These are phyloP conservation scores for Saccharomycopsis sp. DNA, from an alignment of 805 yeast genomes.

Conservation along the genomic window DNA sequence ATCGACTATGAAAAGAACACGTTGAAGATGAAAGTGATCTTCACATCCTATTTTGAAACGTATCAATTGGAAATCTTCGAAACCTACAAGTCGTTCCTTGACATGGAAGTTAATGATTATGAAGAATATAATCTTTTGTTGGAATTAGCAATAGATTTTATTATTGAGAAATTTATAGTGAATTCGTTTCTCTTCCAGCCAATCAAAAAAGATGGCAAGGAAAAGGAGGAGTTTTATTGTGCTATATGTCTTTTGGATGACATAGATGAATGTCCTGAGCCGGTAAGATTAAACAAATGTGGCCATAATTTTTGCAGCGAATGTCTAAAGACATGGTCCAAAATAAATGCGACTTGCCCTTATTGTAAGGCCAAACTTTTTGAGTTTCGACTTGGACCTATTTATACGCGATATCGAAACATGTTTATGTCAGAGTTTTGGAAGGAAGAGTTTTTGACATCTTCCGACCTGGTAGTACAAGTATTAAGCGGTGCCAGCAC, in stretches of 20 bases:
- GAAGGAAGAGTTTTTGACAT: background rate
- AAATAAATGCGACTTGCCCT: constrained; percentile 10
- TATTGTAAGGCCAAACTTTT: constrained; percentile 5
- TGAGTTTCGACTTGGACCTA: background rate
- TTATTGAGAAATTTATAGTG: constrained; percentile 1
- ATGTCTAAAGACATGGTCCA: constrained; percentile 10
- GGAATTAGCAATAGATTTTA: constrained; percentile 1
- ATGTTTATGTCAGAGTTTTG: background rate
- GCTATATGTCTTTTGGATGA: constrained; percentile 11
- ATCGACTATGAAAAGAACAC: background rate
- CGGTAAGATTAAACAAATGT: constrained; percentile 8
- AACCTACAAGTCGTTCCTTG: background rate
- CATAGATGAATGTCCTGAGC: background rate
- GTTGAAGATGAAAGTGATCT: background rate
- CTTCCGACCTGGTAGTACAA: background rate
- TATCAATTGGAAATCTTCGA: constrained; percentile 1
- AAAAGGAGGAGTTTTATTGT: constrained; percentile 11
- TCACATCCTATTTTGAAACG: background rate
- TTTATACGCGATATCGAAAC: background rate
- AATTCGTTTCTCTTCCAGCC: background rate
- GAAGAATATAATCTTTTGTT: constrained; percentile 10
- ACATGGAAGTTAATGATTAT: background rate
- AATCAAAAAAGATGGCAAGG: background rate
- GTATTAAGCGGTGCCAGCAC: background rate
- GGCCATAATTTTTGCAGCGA: constrained; percentile 12